phyloP scores from a whole-genome alignment of 1,284 basidiomycete genomes.

The Tetrapyrgos nigripes region DNA sequence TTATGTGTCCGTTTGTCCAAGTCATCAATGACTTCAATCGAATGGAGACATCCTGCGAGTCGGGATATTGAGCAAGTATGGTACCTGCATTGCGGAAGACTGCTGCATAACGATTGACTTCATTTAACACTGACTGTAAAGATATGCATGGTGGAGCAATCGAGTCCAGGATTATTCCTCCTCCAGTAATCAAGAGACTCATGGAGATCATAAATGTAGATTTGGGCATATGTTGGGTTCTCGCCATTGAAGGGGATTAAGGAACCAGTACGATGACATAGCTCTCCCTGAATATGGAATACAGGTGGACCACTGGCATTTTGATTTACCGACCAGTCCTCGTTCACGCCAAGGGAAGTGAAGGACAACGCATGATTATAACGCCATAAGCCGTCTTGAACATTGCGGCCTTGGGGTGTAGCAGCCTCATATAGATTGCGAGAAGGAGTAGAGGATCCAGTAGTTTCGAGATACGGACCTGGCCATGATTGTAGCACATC shows the following conservation, averaged over 20 bases:
- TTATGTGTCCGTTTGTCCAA: conserved; percentile 41
- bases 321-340: conserved; percentile 33
- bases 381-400: conserved; percentile 33
- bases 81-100: conserved; percentile 37
- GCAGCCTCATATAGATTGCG: not conserved
- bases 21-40: conserved; percentile 25
- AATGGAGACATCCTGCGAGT: conserved; percentile 23
- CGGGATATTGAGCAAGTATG: conserved; percentile 24
- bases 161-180: conserved; percentile 23
- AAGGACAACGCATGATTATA: conserved; percentile 46
- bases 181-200: conserved; percentile 20
- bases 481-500: conserved; percentile 1
- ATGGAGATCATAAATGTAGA: conserved; percentile 41
- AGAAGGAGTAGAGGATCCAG: not conserved
- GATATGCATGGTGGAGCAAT: conserved; percentile 24
- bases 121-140: conserved; percentile 34
- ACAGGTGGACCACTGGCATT: conserved; percentile 29
- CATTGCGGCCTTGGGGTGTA: conserved; percentile 13
- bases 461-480: not conserved
- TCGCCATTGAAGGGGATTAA: conserved; percentile 27
- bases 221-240: conserved; percentile 36
- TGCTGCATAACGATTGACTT: conserved; percentile 35
- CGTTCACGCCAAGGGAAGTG: conserved; percentile 41
- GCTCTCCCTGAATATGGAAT: conserved; percentile 37
- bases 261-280: conserved; percentile 36